phyloP scores from a whole-genome alignment of 371 early-diverging fungal species.

The Lichtheimia ornata region DNA sequence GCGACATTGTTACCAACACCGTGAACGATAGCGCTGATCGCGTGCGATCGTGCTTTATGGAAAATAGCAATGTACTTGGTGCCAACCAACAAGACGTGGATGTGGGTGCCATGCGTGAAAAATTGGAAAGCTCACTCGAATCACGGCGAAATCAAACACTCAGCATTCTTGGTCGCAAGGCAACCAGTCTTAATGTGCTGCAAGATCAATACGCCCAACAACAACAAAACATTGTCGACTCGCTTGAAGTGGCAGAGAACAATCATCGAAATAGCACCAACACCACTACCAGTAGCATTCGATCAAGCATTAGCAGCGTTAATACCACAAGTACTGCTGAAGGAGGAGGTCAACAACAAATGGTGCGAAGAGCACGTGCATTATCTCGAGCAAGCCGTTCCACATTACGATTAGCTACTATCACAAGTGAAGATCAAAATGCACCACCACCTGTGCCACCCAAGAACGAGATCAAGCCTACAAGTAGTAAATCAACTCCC shows the following conservation, averaged over 20 bases:
- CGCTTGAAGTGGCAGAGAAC: neutral
- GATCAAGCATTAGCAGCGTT: no score
- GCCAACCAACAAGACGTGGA: slow-evolving; percentile 13
- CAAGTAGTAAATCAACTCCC: slow-evolving; percentile 22
- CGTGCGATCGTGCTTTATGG: slow-evolving; percentile 25
- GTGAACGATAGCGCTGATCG: slow-evolving; percentile 33
- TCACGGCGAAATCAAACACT: slow-evolving; percentile 29
- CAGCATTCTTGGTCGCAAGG: slow-evolving; percentile 40
- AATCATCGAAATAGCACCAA: slow-evolving; percentile 1
- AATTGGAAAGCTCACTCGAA: slow-evolving; percentile 21
- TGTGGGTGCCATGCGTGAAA: slow-evolving; percentile 14
- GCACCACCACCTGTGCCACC: neutral
- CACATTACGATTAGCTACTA: neutral
- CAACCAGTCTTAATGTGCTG: slow-evolving; percentile 31
- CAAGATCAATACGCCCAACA: slow-evolving; percentile 28
- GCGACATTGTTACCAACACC: slow-evolving; percentile 31
- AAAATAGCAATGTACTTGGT: slow-evolving; percentile 2
- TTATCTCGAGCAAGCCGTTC: neutral
- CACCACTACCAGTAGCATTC: no score
- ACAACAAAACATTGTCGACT: neutral
- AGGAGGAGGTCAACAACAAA: neutral
- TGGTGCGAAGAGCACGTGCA: neutral
- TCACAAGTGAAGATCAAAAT: no score
- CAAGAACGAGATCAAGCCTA: slow-evolving; percentile 9
- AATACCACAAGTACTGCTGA: no score